phyloP scores from a whole-genome alignment of 306 rosid species.

The Trifolium subterraneum region DNA sequence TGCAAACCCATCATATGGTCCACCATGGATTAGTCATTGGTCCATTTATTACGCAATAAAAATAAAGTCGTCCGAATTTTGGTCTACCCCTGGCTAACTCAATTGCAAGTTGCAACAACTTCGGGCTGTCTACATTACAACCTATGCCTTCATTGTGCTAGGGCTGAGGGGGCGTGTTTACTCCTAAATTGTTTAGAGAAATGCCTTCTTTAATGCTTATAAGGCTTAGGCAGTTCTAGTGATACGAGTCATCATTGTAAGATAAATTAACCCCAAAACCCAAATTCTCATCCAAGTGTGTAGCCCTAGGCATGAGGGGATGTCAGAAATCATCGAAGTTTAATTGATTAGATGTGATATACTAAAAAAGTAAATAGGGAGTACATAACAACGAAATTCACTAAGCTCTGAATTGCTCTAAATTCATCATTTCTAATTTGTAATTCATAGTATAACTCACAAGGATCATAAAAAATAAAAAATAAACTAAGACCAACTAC shows the following conservation, averaged over 20 bases:
- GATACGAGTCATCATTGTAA: background rate
- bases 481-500: slow-evolving; percentile 1
- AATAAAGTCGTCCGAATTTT: background rate
- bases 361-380: slow-evolving; percentile 1
- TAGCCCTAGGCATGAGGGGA: background rate
- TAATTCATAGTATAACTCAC: background rate
- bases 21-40: background rate
- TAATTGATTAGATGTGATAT: background rate
- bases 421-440: background rate
- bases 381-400: slow-evolving; percentile 8
- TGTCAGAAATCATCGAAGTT: background rate
- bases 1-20: background rate
- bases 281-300: background rate
- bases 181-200: background rate
- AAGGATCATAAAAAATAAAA: background rate
- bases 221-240: background rate
- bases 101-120: background rate
- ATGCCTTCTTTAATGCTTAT: background rate
- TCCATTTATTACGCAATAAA: slow-evolving; percentile 1
- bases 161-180: background rate
- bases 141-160: background rate
- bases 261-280: background rate
- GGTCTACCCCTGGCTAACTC: background rate
- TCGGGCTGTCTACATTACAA: background rate
- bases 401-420: slow-evolving; percentile 3